Evolutionary conservation across 768 basidiomycete genomes (phyloP), one percentile per base, ranked within the genome.

Genomic region (Termitomyces sp.): DNA sequence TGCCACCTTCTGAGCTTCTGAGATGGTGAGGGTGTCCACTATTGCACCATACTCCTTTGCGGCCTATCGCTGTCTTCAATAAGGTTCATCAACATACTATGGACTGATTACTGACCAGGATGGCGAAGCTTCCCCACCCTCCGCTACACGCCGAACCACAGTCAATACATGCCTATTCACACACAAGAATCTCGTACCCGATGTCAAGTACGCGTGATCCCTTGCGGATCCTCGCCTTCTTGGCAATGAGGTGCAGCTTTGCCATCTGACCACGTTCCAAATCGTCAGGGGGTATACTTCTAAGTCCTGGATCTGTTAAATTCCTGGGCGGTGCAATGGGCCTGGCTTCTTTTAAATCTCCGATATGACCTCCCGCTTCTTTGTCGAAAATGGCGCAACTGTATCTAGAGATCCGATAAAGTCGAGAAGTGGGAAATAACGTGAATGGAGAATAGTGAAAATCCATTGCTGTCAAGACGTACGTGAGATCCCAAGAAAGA

Each of bases 1-100:
- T 39, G 86, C 76, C 14, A 67, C 68, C 58, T 87, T 86, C 65
- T 88, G 87, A 66, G 85, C 82, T 16, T 77, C 69, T 2, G 86
- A 87, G 30, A 88, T 71, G 5, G 87, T 88, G 61, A 88, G 71
- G 7, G 83, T 86, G 60, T 88, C 86, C 39, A 88, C 84, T 45
- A 81, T 82, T 65, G 86, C 87, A 3, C 79, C 82, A 58, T 55
- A 55, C 8, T 74, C 71, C 68, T 79, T 57, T 13, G 65, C 65
- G n/a, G 63, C 63, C 65, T 66, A 36, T n/a, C 16, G 4, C 14
- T 53, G 26, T 14, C n/a, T 9, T 27, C 36, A n/a, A 20, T 30
- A 30, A 52, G 22, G n/a, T 27, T 20, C 40, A 24, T 49, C 16
- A 40, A 14, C 8, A 4, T 33, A 20, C 4, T 9, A 27, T 14